These are phyloP conservation scores for Colletotrichum coccodes DNA, from an alignment of 2,329 filamentous ascomycete species.

Conservation along the genomic window DNA sequence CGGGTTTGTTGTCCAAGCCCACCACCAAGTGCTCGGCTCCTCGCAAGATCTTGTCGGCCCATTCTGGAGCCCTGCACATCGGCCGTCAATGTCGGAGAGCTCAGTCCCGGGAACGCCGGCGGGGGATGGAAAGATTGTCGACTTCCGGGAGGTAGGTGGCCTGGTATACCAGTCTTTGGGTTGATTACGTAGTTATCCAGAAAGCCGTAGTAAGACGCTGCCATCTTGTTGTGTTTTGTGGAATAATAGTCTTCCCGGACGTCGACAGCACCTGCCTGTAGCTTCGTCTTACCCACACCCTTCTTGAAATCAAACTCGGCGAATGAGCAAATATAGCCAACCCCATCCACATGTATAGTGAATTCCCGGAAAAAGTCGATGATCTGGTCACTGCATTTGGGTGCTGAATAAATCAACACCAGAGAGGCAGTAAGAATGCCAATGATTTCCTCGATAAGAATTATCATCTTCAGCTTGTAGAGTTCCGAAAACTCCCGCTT, in stretches of 20 bases:
- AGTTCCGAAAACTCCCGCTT: constrained; percentile 89
- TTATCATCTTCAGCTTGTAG: constrained; percentile 91
- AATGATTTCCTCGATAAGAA: constrained; percentile 91
- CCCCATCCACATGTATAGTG: constrained; percentile 93
- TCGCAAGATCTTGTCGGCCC: constrained; percentile 55
- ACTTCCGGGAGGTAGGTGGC: constrained; percentile 65
- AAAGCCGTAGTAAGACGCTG: constrained; percentile 96
- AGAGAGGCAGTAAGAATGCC: constrained; percentile 94
- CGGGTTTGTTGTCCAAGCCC: constrained; percentile 46
- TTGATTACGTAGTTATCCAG: constrained; percentile 89
- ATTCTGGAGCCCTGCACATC: constrained; percentile 65
- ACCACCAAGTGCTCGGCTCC: constrained; percentile 50
- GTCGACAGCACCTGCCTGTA: constrained; percentile 57
- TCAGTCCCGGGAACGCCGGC: constrained; percentile 77
- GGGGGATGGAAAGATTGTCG: constrained; percentile 77
- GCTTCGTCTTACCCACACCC: constrained; percentile 62
- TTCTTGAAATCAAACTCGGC: constrained; percentile 98
- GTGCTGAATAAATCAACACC: constrained; percentile 86
- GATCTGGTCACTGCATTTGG: constrained; percentile 89
- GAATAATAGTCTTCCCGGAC: constrained; percentile 92
- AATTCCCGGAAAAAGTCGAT: constrained; percentile 99
- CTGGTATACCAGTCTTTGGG: constrained; percentile 73
- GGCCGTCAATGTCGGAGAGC: constrained; percentile 67
- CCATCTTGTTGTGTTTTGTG: constrained; percentile 97
- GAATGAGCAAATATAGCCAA: constrained; percentile 97